Base-by-base conservation (phyloP, 2,329 filamentous ascomycete species). In the Alternaria gansuensis region DNA sequence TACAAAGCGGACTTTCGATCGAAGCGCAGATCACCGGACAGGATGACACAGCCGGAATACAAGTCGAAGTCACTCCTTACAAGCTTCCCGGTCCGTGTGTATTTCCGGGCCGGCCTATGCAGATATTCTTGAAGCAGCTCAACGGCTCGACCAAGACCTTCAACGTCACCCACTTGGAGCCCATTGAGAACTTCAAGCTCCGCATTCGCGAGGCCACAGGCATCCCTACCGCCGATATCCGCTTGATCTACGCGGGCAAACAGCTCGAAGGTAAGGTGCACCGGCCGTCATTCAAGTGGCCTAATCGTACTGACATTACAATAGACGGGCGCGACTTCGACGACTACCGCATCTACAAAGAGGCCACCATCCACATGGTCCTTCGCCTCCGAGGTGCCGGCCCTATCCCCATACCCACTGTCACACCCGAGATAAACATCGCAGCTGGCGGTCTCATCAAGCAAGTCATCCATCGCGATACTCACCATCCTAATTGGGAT, bases 101-200 rank as follows among this genome's bases (percentile, higher is more conserved):
- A 4, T 36, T 21, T 5, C 8, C 31, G 7, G 29, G 26, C 11
- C 11, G 31, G 14, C 26, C 26, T 13, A 28, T 51, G 17, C 36
- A 26, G 29, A 37, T 24, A 4, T 44, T 48, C 36, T 13, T 45
- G 4, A 36, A 62, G 17, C 49, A 17, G n/a, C 36, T 62, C 21
- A 62, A 79, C 51, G 81, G 82, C 66, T 87, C 85, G 51, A 84
- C 85, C 69, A 86, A 87, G 80, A 87, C 84, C 66, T 86, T 87
- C 77, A 83, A 48, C 21, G 44, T 48, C 14, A 48, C 86, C 75
- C 84, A 82, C 24, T 89, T 86, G 1, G 92, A 95, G 71, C 95
- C 92, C 50, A 95, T 95, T 80, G 92, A 95, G 83, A 94, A 96
- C 62, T 92, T 96, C 41, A 96, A 96, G 88, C 87, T 85, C 56